A percentile compares a stretch with the other conserved stretches of the same genome.
Evolutionary conservation across 768 basidiomycete genomes (phyloP).

Genomic region (Pluteus cervinus): DNA sequence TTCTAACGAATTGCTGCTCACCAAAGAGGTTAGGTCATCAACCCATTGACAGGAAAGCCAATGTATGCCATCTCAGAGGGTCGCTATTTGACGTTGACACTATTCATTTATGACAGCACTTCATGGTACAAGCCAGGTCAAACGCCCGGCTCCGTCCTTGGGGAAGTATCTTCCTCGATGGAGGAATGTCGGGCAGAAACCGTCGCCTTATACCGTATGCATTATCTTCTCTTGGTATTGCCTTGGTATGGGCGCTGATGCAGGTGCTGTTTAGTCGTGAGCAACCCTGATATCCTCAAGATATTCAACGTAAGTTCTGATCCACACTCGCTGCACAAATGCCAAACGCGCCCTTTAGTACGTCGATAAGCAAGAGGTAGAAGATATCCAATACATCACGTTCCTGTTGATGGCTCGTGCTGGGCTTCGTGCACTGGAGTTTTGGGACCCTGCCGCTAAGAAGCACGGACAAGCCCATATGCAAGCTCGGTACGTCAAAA

Average conservation of each 20-base stretch:
- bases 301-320: slow-evolving; percentile 77
- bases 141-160: slow-evolving; percentile 75
- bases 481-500: slow-evolving; percentile 66
- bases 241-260: slow-evolving; percentile 7
- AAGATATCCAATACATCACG: slow-evolving; percentile 75
- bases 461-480: slow-evolving; percentile 90
- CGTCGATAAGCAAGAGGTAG: slow-evolving; percentile 56
- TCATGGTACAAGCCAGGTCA: slow-evolving; percentile 90
- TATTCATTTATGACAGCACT: slow-evolving; percentile 35
- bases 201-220: slow-evolving; percentile 74
- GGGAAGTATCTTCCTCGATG: slow-evolving; percentile 85
- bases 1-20: not conserved
- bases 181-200: slow-evolving; percentile 93
- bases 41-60: slow-evolving; percentile 73
- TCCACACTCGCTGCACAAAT: not conserved
- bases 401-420: slow-evolving; percentile 86
- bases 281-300: slow-evolving; percentile 68
- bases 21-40: slow-evolving; percentile 49
- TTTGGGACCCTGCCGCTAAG: slow-evolving; percentile 71
- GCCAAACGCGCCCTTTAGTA: slow-evolving; percentile 38
- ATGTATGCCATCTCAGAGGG: slow-evolving; percentile 38
- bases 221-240: not conserved
- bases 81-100: slow-evolving; percentile 3
- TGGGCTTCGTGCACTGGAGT: slow-evolving; percentile 75
- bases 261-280: slow-evolving; percentile 43